Conservation (phyloP, 1,284 basidiomycete species). For the Microbotryomycetes sp. region DNA sequence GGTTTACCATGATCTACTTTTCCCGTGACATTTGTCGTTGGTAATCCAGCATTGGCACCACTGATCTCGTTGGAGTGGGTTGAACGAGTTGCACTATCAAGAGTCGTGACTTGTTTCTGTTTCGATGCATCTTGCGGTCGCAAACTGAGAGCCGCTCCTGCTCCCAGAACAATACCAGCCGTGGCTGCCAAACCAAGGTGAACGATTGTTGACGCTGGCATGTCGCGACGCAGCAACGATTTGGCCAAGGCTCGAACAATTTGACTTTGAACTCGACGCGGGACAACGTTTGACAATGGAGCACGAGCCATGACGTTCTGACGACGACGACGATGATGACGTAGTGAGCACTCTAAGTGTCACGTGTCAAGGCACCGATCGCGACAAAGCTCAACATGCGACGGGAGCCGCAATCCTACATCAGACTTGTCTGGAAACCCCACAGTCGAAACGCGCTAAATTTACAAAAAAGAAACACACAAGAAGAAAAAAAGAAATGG, state of each 20-base stretch:
- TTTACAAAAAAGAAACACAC: neutral
- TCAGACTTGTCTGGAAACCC: no score
- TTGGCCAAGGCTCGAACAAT: neutral
- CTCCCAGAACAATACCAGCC: constrained; percentile 27
- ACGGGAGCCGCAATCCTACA: neutral
- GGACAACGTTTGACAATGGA: no score
- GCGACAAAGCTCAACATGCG: no score
- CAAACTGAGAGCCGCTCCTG: constrained; percentile 15
- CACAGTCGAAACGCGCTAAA: neutral
- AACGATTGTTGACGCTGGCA: constrained; percentile 9
- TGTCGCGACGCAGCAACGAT: neutral
- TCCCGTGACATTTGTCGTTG: neutral
- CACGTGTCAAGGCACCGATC: no score
- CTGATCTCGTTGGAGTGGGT: neutral
- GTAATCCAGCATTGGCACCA: neutral
- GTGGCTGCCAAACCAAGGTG: constrained; percentile 21
- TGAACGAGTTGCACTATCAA: neutral
- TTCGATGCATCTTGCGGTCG: neutral
- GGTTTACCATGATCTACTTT: neutral
- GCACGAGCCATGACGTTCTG: no score
- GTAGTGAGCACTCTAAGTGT: no score
- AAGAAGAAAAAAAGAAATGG: neutral
- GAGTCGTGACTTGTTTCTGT: neutral
- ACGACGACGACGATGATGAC: no score
- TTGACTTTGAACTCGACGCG: neutral